These are phyloP conservation scores for Phaffia australis DNA, from an alignment of 768 basidiomycete species.

Conservation along the genomic window DNA sequence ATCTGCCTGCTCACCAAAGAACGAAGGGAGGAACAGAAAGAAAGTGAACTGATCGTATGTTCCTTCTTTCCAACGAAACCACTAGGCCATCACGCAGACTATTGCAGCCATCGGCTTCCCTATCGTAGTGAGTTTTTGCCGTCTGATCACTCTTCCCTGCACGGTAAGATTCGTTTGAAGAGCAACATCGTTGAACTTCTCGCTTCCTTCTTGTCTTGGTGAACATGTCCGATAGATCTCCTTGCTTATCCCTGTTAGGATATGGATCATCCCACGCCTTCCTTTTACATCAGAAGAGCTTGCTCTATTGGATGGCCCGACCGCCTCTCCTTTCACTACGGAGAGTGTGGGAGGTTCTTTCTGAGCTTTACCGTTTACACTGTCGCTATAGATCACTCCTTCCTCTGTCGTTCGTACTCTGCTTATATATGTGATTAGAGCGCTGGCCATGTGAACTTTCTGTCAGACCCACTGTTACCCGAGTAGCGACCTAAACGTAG, in stretches of 20 bases:
- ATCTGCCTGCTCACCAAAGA: too few relatives aligned
- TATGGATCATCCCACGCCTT: constrained; percentile 58
- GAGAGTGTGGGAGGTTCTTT: constrained; percentile 5
- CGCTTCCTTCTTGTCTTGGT: not conserved
- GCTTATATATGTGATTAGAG: too few relatives aligned
- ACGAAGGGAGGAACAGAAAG: too few relatives aligned
- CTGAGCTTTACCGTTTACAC: not conserved
- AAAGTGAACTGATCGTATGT: too few relatives aligned
- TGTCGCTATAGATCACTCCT: not conserved
- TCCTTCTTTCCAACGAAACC: not conserved
- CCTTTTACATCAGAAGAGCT: constrained; percentile 67
- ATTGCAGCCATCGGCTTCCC: constrained; percentile 86
- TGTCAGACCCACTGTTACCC: too few relatives aligned
- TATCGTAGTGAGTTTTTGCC: constrained; percentile 44
- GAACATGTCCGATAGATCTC: constrained; percentile 44
- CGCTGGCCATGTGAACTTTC: too few relatives aligned
- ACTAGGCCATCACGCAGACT: constrained; percentile 67
- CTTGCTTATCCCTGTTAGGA: constrained; percentile 65
- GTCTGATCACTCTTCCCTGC: not conserved
- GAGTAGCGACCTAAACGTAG: too few relatives aligned
- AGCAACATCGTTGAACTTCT: too few relatives aligned
- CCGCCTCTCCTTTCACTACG: constrained; percentile 43
- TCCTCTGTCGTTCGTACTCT: not conserved
- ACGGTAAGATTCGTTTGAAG: not conserved
- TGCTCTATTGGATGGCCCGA: constrained; percentile 73